A percentile compares a stretch with the other conserved stretches of the same genome.
Evolutionary conservation across 2,329 filamentous ascomycete genomes (phyloP).

Genomic region (Fulvia fulva): DNA sequence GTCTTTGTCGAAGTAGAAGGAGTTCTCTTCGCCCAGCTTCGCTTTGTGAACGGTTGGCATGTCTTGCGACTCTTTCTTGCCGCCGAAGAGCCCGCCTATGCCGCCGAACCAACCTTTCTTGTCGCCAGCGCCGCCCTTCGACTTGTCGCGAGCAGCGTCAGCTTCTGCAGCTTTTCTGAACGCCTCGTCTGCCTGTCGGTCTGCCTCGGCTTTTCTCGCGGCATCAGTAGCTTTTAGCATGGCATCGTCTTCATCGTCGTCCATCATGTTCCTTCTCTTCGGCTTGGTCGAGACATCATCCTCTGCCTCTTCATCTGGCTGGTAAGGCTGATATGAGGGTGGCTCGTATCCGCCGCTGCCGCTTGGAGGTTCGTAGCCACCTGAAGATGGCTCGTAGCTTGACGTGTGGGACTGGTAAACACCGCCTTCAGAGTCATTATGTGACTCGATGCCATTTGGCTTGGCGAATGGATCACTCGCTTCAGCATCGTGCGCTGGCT

Average conservation of each 20-base stretch:
- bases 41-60: conserved; percentile 58
- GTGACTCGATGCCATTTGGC: conserved; percentile 2
- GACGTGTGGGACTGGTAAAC: conserved; percentile 41
- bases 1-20: conserved; percentile 92
- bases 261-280: conserved; percentile 73
- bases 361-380: conserved; percentile 56
- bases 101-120: conserved; percentile 64
- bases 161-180: conserved; percentile 77
- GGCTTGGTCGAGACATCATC: conserved; percentile 47
- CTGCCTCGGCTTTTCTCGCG: conserved; percentile 46
- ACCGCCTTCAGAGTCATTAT: conserved; percentile 9
- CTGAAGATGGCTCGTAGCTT: conserved; percentile 56
- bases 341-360: conserved; percentile 48
- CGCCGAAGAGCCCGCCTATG: conserved; percentile 68
- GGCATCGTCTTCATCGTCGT: conserved; percentile 64
- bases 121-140: conserved; percentile 35
- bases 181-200: conserved; percentile 77
- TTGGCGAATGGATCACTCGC: conserved; percentile 7
- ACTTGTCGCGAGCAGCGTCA: conserved; percentile 61
- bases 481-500: conserved; percentile 2
- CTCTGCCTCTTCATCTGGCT: conserved; percentile 49
- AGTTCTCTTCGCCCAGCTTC: conserved; percentile 89
- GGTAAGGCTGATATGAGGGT: conserved; percentile 45
- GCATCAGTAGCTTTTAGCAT: conserved; percentile 44
- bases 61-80: conserved; percentile 56